Evolutionary conservation across 805 yeast genomes (phyloP).

Genomic region (Maudiozyma bulderi): DNA sequence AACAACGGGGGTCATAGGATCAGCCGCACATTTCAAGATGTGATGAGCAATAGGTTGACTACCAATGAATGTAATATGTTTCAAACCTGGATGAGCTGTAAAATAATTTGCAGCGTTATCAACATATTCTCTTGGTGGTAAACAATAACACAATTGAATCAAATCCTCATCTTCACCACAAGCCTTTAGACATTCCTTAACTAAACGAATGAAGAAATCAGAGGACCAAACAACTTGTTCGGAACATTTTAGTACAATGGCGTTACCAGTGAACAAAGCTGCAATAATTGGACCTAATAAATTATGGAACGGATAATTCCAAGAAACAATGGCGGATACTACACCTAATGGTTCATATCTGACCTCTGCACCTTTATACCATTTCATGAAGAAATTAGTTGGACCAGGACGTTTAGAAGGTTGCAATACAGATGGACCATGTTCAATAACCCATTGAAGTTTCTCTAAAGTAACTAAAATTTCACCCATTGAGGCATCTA

Average conservation of each 20-base stretch:
- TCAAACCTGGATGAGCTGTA: slow-evolving; percentile 70
- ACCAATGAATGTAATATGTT: slow-evolving; percentile 92
- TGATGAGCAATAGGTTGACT: slow-evolving; percentile 90
- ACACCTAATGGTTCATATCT: slow-evolving; percentile 85
- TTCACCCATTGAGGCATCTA: slow-evolving; percentile 95
- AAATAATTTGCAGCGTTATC: slow-evolving; percentile 60
- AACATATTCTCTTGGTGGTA: slow-evolving; percentile 45
- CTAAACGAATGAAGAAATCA: slow-evolving; percentile 60
- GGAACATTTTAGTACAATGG: slow-evolving; percentile 84
- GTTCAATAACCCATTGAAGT: slow-evolving; percentile 74
- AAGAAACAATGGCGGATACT: slow-evolving; percentile 82
- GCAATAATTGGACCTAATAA: slow-evolving; percentile 88
- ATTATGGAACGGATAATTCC: slow-evolving; percentile 98
- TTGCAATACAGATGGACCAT: slow-evolving; percentile 66
- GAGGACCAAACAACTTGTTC: slow-evolving; percentile 97
- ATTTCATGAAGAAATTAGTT: slow-evolving; percentile 63
- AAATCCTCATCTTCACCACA: slow-evolving; percentile 73
- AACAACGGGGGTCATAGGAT: slow-evolving; percentile 85
- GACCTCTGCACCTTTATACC: slow-evolving; percentile 87
- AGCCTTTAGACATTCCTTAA: slow-evolving; percentile 58
- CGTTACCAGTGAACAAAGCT: slow-evolving; percentile 82
- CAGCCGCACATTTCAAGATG: slow-evolving; percentile 75
- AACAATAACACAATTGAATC: slow-evolving; percentile 81
- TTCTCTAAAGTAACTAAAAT: slow-evolving; percentile 92
- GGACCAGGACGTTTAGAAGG: slow-evolving; percentile 82